A percentile compares a stretch with the other conserved stretches of the same genome.
Conservation (phyloP, 1,139 yeast species). For the Wickerhamomyces sp. region DNA sequence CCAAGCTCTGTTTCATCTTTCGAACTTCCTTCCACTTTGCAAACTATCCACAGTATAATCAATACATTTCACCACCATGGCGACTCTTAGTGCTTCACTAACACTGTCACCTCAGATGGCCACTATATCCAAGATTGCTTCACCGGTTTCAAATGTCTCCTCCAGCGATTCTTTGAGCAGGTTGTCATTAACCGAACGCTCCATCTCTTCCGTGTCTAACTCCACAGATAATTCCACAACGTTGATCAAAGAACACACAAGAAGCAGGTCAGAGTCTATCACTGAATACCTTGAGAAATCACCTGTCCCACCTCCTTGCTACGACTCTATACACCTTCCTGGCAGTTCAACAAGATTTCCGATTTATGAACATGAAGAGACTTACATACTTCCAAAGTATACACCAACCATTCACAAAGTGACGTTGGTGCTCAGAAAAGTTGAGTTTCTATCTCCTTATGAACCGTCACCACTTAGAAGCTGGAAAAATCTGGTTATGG, state of each 20-base stretch:
- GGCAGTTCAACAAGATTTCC: conserved; percentile 36
- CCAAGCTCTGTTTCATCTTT: too few relatives aligned
- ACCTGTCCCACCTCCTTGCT: conserved; percentile 48
- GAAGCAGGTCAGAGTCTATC: neutral
- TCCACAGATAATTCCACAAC: too few relatives aligned
- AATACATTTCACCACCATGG: too few relatives aligned
- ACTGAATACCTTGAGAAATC: conserved; percentile 42
- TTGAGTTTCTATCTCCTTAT: conserved; percentile 65
- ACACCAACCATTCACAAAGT: conserved; percentile 54
- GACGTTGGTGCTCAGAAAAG: conserved; percentile 47
- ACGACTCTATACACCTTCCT: conserved; percentile 29
- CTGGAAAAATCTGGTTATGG: conserved; percentile 63
- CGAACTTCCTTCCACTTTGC: too few relatives aligned
- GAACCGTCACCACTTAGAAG: conserved; percentile 54
- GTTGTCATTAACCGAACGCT: neutral
- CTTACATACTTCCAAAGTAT: conserved; percentile 45
- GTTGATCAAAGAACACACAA: too few relatives aligned
- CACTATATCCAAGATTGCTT: neutral
- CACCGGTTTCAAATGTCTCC: neutral
- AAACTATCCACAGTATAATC: too few relatives aligned
- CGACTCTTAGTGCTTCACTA: too few relatives aligned
- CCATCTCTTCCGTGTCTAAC: too few relatives aligned
- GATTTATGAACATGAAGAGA: conserved; percentile 30
- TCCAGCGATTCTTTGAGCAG: neutral
- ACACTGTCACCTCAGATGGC: neutral